phyloP scores from a whole-genome alignment of 805 yeast species.

The Saccharomycopsis vini region DNA sequence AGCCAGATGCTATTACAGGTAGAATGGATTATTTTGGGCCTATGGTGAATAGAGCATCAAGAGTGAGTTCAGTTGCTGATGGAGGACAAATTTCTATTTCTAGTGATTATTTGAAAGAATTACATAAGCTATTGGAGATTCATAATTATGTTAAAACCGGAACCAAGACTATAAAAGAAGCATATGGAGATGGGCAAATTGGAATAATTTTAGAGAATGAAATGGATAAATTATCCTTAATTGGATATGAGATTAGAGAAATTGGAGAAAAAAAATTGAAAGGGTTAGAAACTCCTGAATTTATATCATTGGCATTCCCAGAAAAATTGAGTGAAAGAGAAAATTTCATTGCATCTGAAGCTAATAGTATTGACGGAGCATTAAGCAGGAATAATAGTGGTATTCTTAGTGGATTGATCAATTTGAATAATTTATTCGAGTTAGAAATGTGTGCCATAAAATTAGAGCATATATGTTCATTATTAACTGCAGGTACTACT shows the following conservation, averaged over 20 bases:
- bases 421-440: slow-evolving; percentile 36
- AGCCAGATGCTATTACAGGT: slow-evolving; percentile 85
- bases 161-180: slow-evolving; percentile 28
- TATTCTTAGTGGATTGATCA: slow-evolving; percentile 20
- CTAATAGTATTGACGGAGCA: slow-evolving; percentile 18
- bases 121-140: slow-evolving; percentile 43
- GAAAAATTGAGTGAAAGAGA: slow-evolving; percentile 51
- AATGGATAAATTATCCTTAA: slow-evolving; percentile 50
- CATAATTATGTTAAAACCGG: slow-evolving; percentile 26
- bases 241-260: slow-evolving; percentile 59
- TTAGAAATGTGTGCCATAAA: slow-evolving; percentile 47
- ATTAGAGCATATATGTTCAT: slow-evolving; percentile 50
- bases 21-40: slow-evolving; percentile 99
- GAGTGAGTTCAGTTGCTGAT: slow-evolving; percentile 90
- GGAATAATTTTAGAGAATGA: slow-evolving; percentile 60
- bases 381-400: slow-evolving; percentile 14
- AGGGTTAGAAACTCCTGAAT: slow-evolving; percentile 90
- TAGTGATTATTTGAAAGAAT: slow-evolving; percentile 69
- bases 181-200: slow-evolving; percentile 35
- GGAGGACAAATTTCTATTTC: slow-evolving; percentile 96
- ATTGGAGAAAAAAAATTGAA: slow-evolving; percentile 85
- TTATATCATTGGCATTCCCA: slow-evolving; percentile 73
- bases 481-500: slow-evolving; percentile 34
- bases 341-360: slow-evolving; percentile 30
- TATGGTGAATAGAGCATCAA: slow-evolving; percentile 90